Percentiles rank a stretch among this genome's conserved stretches.
Conservation (phyloP, 768 basidiomycete species). For the Leucocoprinus leucothites region DNA sequence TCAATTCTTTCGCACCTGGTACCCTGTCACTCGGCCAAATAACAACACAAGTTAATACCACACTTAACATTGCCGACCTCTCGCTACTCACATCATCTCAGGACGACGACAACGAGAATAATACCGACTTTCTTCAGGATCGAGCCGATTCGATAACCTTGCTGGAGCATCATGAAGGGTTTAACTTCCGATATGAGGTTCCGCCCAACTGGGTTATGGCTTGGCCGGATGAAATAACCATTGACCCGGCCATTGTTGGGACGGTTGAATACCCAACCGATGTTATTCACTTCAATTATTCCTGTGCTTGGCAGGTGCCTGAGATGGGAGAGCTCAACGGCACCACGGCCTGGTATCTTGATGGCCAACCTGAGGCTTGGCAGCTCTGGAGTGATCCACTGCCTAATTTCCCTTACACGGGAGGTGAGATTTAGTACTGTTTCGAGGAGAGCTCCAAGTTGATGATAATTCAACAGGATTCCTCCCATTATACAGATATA, state of each 20-base stretch:
- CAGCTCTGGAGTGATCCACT: not conserved
- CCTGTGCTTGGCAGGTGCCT: not conserved
- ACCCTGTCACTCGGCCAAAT: not conserved
- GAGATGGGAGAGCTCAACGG: not conserved
- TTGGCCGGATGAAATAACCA: not conserved
- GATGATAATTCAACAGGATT: not conserved
- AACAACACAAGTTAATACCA: not conserved
- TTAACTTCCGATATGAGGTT: not conserved
- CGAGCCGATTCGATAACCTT: not conserved
- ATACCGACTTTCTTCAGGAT: not conserved
- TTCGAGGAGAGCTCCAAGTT: not conserved
- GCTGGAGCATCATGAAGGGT: not conserved
- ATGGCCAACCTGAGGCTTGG: conserved; percentile 1
- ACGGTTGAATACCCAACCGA: not conserved
- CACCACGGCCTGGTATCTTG: not conserved
- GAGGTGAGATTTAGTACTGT: not conserved
- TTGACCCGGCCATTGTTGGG: not conserved
- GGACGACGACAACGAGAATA: not conserved
- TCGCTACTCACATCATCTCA: not conserved
- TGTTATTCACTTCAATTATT: conserved; percentile 1
- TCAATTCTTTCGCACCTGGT: conserved; percentile 2
- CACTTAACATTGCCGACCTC: not conserved
- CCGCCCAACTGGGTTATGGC: not conserved
- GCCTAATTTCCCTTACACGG: not conserved
- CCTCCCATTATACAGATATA: not conserved